These are phyloP conservation scores for Yamadazyma oceani DNA, from an alignment of 1,139 yeast genomes.

Conservation along the genomic window DNA sequence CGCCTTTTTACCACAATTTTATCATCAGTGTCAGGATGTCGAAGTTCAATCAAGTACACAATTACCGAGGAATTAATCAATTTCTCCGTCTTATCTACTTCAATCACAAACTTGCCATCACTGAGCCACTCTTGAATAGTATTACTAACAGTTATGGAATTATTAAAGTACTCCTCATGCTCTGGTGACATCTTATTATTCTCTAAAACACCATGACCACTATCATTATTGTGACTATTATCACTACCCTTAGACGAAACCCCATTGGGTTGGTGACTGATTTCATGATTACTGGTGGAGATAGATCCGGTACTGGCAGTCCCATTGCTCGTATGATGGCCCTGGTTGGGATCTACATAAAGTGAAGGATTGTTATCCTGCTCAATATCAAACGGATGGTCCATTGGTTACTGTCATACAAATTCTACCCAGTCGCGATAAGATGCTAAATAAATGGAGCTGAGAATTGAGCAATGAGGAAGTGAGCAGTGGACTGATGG, in stretches of 20 bases:
- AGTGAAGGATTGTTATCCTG: slow-evolving; percentile 52
- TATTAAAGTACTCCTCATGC: slow-evolving; percentile 27
- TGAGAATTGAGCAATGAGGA: not conserved
- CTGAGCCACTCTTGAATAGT: slow-evolving; percentile 31
- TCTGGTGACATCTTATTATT: not conserved
- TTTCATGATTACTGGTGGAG: slow-evolving; percentile 23
- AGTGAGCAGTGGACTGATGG: too few species aligned
- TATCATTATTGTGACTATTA: slow-evolving; percentile 19
- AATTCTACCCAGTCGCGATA: too few species aligned
- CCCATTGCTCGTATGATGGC: slow-evolving; percentile 32
- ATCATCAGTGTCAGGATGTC: slow-evolving; percentile 7
- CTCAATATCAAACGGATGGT: slow-evolving; percentile 35
- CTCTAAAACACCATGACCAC: not conserved
- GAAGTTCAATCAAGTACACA: slow-evolving; percentile 37
- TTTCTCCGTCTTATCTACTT: slow-evolving; percentile 37
- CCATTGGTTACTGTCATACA: slow-evolving; percentile 9
- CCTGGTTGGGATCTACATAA: slow-evolving; percentile 26
- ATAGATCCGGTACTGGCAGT: slow-evolving; percentile 40
- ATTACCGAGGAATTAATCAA: slow-evolving; percentile 40
- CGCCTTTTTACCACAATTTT: slow-evolving; percentile 43
- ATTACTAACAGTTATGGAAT: slow-evolving; percentile 41
- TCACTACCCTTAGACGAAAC: too few species aligned
- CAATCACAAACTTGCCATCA: slow-evolving; percentile 28
- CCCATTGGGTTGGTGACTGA: slow-evolving; percentile 27
- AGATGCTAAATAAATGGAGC: too few species aligned